phyloP scores from a whole-genome alignment of 73 alveolate species.

The Paramecium sexaurelia region DNA sequence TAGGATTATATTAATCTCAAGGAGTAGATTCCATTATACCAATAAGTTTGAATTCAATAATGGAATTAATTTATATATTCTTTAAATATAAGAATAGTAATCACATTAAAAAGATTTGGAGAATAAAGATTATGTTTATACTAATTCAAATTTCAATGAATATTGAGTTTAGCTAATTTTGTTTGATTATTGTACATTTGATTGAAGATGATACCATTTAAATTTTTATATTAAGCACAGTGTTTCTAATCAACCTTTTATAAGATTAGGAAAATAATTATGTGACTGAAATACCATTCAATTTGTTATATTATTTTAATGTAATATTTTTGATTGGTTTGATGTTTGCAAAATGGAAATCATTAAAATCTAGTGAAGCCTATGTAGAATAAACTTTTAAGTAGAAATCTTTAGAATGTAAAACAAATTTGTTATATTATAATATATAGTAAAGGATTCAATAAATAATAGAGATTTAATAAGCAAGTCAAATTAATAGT shows the following conservation, averaged over 20 bases:
- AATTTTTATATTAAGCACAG: background rate
- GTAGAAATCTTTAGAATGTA: background rate
- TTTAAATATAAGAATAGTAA: background rate
- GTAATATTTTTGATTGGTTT: background rate
- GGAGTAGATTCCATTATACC: constrained; percentile 2
- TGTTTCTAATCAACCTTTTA: background rate
- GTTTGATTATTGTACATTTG: background rate
- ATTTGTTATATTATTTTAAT: background rate
- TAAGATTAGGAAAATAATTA: background rate
- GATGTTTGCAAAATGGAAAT: background rate
- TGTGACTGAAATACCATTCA: background rate
- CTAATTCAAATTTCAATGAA: background rate
- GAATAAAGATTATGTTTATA: background rate
- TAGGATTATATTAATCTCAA: background rate
- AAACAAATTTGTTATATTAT: background rate
- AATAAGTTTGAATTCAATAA: background rate
- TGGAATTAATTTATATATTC: background rate
- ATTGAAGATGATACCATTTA: background rate
- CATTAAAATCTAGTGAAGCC: background rate
- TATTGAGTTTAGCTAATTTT: background rate
- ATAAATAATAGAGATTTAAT: background rate
- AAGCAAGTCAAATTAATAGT: constrained; percentile 6
- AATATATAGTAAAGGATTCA: background rate
- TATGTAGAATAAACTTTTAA: background rate
- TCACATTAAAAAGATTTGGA: background rate